Conservation (phyloP, 768 basidiomycete genomes). For the Megacollybia marginata region DNA sequence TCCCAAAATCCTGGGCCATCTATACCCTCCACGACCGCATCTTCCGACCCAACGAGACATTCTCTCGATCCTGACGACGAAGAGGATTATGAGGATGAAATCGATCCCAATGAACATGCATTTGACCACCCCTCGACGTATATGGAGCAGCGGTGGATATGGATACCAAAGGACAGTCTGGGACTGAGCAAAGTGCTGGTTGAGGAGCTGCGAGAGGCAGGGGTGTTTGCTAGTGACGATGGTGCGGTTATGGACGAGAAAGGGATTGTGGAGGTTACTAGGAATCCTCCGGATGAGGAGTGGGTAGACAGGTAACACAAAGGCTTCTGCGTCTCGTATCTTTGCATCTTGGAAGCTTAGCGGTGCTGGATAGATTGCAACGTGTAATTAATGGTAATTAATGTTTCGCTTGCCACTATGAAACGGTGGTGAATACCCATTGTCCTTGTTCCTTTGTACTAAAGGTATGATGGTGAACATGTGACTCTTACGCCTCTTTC, state of each 20-base stretch:
- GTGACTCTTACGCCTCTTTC: too few species aligned
- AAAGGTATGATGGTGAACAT: too few species aligned
- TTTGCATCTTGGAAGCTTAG: too few species aligned
- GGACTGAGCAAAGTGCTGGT: conserved; percentile 33
- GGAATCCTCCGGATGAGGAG: conserved; percentile 37
- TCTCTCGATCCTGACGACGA: conserved; percentile 12
- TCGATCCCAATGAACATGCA: conserved; percentile 31
- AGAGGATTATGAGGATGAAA: conserved; percentile 19
- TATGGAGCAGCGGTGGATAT: conserved; percentile 37
- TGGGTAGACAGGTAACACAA: conserved; percentile 32
- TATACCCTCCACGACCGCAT: conserved; percentile 6
- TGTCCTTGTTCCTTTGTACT: too few species aligned
- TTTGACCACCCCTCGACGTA: conserved; percentile 44
- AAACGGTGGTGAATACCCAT: too few species aligned
- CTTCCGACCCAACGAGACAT: conserved; percentile 19
- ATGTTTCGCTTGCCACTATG: too few species aligned
- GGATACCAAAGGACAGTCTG: conserved; percentile 35
- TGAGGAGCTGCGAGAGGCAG: conserved; percentile 27
- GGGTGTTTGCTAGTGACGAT: conserved; percentile 35
- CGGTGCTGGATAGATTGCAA: too few species aligned
- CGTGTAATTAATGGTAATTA: too few species aligned
- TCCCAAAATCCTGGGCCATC: too few species aligned
- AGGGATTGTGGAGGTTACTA: conserved; percentile 37
- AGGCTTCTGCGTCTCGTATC: too few species aligned
- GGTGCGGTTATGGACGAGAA: conserved; percentile 36